Evolutionary conservation across 768 basidiomycete genomes (phyloP).

Genomic region (Mycena sanguinolenta): DNA sequence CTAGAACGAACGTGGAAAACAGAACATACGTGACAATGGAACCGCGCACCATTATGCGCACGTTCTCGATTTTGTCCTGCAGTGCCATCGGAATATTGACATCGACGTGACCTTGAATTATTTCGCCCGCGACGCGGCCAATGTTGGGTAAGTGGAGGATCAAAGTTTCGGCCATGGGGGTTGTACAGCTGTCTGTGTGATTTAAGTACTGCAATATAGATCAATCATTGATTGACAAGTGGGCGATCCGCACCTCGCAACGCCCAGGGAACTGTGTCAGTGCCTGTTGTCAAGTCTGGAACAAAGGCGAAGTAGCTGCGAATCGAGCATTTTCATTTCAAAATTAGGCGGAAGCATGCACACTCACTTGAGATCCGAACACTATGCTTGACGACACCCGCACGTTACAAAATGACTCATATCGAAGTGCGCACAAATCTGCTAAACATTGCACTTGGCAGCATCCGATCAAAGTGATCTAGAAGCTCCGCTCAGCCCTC

Average conservation of each 20-base stretch:
- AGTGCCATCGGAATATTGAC: constrained; percentile 20
- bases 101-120: constrained; percentile 33
- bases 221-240: constrained; percentile 3
- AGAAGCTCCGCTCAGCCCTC: too few species aligned
- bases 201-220: neutral
- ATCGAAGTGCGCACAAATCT: too few species aligned
- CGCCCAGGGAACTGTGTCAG: neutral
- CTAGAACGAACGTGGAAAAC: neutral
- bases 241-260: constrained; percentile 2
- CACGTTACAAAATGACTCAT: neutral
- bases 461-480: neutral
- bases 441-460: too few species aligned
- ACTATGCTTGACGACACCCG: constrained; percentile 1
- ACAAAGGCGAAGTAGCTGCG: too few species aligned
- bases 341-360: neutral
- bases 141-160: constrained; percentile 24
- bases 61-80: constrained; percentile 34
- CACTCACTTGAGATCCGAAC: neutral
- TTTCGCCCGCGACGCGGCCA: constrained; percentile 34
- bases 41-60: constrained; percentile 33
- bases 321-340: neutral
- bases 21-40: constrained; percentile 36
- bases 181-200: neutral
- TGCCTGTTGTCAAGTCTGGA: neutral
- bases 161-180: constrained; percentile 27